Percentiles rank a stretch among this genome's conserved stretches.
Conservation (phyloP, 495 filamentous ascomycete genomes). For the Podospora fimiseda region DNA sequence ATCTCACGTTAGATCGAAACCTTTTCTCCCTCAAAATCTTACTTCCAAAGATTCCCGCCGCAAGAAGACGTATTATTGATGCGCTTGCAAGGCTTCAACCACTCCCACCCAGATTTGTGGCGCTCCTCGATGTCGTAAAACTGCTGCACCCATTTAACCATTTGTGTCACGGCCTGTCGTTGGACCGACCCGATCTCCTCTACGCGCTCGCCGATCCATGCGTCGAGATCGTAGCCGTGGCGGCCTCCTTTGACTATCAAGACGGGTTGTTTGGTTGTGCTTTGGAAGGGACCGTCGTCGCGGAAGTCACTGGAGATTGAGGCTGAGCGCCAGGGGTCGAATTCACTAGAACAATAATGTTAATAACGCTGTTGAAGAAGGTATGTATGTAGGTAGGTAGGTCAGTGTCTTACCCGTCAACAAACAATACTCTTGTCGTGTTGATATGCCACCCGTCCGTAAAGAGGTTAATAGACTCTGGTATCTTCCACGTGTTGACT, state of each 20-base stretch:
- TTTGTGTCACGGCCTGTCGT: no score
- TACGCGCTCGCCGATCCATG: no score
- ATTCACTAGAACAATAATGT: conserved; percentile 33
- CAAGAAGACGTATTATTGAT: no score
- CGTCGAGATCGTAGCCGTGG: no score
- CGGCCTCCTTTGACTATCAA: conserved; percentile 18
- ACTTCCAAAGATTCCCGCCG: no score
- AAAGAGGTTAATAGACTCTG: conserved; percentile 45
- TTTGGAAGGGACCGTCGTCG: conserved; percentile 48
- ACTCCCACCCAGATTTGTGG: no score
- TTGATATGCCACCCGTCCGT: conserved; percentile 55
- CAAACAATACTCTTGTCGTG: conserved; percentile 52
- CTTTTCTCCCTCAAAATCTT: no score
- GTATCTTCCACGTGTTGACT: conserved; percentile 46
- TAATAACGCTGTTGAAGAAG: not conserved
- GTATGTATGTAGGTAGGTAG: not conserved
- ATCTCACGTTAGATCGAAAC: no score
- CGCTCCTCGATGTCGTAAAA: no score
- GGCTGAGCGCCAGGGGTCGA: conserved; percentile 53
- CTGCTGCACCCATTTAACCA: no score
- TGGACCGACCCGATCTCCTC: no score
- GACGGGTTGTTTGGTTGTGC: conserved; percentile 38
- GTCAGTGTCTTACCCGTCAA: conserved; percentile 42
- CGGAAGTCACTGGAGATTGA: conserved; percentile 47
- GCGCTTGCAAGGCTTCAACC: no score